Percentiles rank a stretch among this genome's conserved stretches.
phyloP scores from a whole-genome alignment of 352 stramenopile genomes.

The Phytophthora meadii region DNA sequence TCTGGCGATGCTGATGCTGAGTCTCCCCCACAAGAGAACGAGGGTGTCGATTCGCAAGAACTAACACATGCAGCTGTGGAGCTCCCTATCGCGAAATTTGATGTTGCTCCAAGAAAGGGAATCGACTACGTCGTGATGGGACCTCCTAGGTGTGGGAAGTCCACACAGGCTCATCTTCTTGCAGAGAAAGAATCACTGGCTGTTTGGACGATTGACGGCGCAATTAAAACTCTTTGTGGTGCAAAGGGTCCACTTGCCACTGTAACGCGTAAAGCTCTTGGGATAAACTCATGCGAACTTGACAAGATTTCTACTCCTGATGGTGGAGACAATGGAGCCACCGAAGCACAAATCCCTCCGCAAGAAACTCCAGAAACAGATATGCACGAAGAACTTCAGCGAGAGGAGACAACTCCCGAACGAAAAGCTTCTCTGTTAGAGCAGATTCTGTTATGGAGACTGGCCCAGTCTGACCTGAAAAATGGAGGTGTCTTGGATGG shows the following conservation, averaged over 20 bases:
- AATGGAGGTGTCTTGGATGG: constrained; percentile 79
- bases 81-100: constrained; percentile 4
- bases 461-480: constrained; percentile 67
- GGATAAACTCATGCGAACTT: constrained; percentile 23
- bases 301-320: constrained; percentile 1
- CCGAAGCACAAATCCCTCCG: neutral
- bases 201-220: constrained; percentile 80
- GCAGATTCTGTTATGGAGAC: constrained; percentile 67
- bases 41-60: constrained; percentile 3
- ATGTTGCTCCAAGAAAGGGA: constrained; percentile 38
- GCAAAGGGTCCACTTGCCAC: constrained; percentile 51
- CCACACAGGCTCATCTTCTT: constrained; percentile 78
- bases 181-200: constrained; percentile 73
- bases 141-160: constrained; percentile 77
- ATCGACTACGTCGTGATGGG: constrained; percentile 88
- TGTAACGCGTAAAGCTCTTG: constrained; percentile 42
- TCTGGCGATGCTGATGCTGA: neutral
- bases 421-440: constrained; percentile 54
- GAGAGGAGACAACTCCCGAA: constrained; percentile 8
- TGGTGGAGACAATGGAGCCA: constrained; percentile 3
- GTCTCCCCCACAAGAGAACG: constrained; percentile 8
- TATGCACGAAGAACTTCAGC: constrained; percentile 16
- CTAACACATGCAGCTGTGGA: neutral
- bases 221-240: constrained; percentile 52
- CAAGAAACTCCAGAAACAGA: constrained; percentile 27